Evolutionary conservation across 164 flowering plant genomes (phyloP).

Genomic region (Magnolia officinalis): DNA sequence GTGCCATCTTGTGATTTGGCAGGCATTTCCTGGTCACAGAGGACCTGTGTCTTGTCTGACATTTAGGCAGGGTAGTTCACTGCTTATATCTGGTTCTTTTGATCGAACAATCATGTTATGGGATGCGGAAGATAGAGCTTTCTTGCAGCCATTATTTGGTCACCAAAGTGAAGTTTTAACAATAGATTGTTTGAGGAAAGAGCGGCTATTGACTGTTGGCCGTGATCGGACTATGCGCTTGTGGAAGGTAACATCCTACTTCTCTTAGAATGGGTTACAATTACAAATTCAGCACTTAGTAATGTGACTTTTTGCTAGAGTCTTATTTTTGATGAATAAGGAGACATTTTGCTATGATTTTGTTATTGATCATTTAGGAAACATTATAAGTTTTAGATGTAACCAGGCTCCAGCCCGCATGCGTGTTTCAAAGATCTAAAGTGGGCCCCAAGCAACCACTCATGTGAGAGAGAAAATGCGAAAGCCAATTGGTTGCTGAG

Average conservation of each 20-base stretch:
- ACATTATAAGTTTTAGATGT: too few relatives aligned
- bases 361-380: too few relatives aligned
- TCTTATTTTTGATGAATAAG: too few relatives aligned
- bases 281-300: too few relatives aligned
- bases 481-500: too few relatives aligned
- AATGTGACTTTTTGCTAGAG: too few relatives aligned
- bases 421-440: too few relatives aligned
- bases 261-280: neutral
- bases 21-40: constrained; percentile 96
- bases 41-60: constrained; percentile 82
- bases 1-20: constrained; percentile 14
- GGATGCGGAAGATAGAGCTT: constrained; percentile 88
- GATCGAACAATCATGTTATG: constrained; percentile 85
- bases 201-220: constrained; percentile 76
- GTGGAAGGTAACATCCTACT: constrained; percentile 58
- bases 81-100: constrained; percentile 87
- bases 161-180: constrained; percentile 81
- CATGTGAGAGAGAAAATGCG: too few relatives aligned
- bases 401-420: too few relatives aligned
- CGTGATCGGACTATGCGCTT: constrained; percentile 89
- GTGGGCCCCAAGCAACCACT: too few relatives aligned
- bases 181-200: constrained; percentile 79
- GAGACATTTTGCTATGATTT: too few relatives aligned
- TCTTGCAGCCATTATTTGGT: constrained; percentile 74
- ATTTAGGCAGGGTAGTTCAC: constrained; percentile 80